Evolutionary conservation across 2,329 filamentous ascomycete genomes (phyloP).

Genomic region (Cladosporium sp.): DNA sequence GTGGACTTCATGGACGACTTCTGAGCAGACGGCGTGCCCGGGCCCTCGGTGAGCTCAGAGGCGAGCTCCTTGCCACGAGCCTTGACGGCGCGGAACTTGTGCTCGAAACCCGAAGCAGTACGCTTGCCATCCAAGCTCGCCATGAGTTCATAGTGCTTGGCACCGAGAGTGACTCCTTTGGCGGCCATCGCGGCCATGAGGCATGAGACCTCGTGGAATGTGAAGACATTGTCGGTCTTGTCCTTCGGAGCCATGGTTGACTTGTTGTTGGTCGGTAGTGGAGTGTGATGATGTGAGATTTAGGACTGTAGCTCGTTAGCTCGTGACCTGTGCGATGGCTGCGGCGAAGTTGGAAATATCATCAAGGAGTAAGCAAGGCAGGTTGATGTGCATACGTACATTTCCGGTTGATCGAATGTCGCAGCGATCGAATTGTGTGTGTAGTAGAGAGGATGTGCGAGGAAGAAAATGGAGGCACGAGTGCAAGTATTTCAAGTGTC

Average conservation of each 20-base stretch:
- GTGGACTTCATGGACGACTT: neutral
- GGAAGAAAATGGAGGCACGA: neutral
- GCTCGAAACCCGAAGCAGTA: conserved; percentile 20
- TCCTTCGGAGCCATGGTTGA: neutral
- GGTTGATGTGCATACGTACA: too few species aligned
- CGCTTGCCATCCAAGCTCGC: conserved; percentile 20
- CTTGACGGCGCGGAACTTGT: conserved; percentile 28
- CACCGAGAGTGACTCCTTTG: conserved; percentile 17
- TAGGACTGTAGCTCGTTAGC: too few species aligned
- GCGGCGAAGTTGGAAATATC: too few species aligned
- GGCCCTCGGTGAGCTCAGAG: conserved; percentile 6
- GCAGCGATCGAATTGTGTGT: too few species aligned
- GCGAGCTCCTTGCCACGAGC: conserved; percentile 23
- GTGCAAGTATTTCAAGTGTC: neutral
- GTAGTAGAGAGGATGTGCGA: neutral
- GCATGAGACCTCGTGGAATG: conserved; percentile 22
- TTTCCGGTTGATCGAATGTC: too few species aligned
- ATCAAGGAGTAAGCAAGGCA: too few species aligned
- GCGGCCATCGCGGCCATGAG: conserved; percentile 18
- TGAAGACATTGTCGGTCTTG: conserved; percentile 16
- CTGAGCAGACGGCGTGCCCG: neutral
- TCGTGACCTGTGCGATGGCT: too few species aligned
- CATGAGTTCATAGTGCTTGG: conserved; percentile 28
- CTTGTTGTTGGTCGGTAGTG: neutral
- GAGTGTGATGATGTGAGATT: too few species aligned